These are phyloP conservation scores for Hirschfeldia incana DNA, from an alignment of 345 rosid genomes.

Conservation along the genomic window DNA sequence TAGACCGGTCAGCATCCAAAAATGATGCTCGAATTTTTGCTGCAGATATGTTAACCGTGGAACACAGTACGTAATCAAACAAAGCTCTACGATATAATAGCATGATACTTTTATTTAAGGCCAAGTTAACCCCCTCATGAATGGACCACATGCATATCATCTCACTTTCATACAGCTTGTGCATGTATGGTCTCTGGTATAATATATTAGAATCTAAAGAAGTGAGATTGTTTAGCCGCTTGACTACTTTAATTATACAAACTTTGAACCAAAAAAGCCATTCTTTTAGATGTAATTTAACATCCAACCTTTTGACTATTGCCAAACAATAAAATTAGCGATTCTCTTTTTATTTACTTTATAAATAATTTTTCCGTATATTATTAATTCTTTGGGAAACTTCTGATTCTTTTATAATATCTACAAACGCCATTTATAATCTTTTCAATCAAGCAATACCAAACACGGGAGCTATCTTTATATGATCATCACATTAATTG, in stretches of 20 bases:
- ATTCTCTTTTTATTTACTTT: slow-evolving; percentile 41
- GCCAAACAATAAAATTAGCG: slow-evolving; percentile 27
- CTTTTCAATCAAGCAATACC: slow-evolving; percentile 42
- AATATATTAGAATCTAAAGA: slow-evolving; percentile 19
- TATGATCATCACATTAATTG: slow-evolving; percentile 20
- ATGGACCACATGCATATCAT: slow-evolving; percentile 31
- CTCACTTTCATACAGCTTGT: slow-evolving; percentile 28
- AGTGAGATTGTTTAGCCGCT: slow-evolving; percentile 40
- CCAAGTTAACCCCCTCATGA: slow-evolving; percentile 24
- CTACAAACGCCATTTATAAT: slow-evolving; percentile 42
- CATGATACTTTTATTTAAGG: slow-evolving; percentile 1
- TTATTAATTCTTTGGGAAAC: slow-evolving; percentile 9
- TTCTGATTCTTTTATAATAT: slow-evolving; percentile 25
- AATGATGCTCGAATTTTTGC: background rate
- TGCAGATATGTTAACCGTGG: background rate
- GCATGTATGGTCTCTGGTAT: slow-evolving; percentile 17
- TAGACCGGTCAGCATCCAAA: background rate
- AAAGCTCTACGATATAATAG: slow-evolving; percentile 15
- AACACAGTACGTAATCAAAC: slow-evolving; percentile 12
- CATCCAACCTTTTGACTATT: slow-evolving; percentile 51
- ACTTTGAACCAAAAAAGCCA: slow-evolving; percentile 26
- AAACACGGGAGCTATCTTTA: slow-evolving; percentile 45
- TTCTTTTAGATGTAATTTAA: slow-evolving; percentile 19
- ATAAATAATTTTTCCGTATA: slow-evolving; percentile 27
- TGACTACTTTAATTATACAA: slow-evolving; percentile 24